Conservation (phyloP, 1,284 basidiomycete genomes). For the Leccinum olivaceoglutinosum region DNA sequence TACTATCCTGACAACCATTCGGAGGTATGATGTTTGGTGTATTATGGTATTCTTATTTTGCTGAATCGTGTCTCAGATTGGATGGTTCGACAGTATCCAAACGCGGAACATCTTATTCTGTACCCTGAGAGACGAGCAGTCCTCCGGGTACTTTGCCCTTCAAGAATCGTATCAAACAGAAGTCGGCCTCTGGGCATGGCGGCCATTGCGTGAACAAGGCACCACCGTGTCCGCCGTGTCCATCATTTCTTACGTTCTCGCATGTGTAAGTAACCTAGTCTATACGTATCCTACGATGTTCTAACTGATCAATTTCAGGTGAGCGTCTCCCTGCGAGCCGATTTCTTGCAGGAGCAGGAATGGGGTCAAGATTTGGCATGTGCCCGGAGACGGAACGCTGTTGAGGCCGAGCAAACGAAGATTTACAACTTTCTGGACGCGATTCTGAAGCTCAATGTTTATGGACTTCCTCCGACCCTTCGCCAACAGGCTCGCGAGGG, state of each 20-base stretch:
- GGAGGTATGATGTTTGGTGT: not conserved
- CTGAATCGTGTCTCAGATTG: not conserved
- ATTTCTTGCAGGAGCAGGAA: not conserved
- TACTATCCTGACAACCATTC: not conserved
- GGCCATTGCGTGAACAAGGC: not conserved
- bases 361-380: not conserved
- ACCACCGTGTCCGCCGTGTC: not conserved
- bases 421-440: not conserved
- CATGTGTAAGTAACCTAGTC: not conserved
- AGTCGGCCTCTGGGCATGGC: not conserved
- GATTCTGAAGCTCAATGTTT: not conserved
- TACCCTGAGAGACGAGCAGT: not conserved
- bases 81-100: not conserved
- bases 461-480: too few relatives aligned
- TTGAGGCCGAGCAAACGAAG: not conserved
- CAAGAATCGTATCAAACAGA: not conserved
- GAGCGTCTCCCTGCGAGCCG: not conserved
- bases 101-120: not conserved
- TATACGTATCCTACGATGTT: not conserved
- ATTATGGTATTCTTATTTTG: not conserved
- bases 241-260: not conserved
- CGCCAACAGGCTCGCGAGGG: too few relatives aligned
- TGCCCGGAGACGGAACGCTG: not conserved
- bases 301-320: not conserved
- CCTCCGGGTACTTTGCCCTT: not conserved